Evolutionary conservation across 805 yeast species (phyloP), one percentile per base, ranked within the genome.

Genomic region (Saitoella complicata): DNA sequence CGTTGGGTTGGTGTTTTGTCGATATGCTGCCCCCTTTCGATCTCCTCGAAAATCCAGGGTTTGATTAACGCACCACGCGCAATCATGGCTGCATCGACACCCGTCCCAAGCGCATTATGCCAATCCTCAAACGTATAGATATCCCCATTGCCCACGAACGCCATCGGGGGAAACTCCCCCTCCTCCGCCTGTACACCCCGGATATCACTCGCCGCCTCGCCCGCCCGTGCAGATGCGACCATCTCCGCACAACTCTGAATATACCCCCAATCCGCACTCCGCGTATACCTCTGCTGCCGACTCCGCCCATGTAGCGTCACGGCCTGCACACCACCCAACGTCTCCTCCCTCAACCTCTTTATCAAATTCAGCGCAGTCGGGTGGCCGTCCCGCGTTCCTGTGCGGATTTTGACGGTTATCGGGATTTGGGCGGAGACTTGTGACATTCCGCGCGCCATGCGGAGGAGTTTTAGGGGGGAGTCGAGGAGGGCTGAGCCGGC

Each of bases 21-120:
- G 50, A 91, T 63, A 60, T 85, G 78, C 62, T 91, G 97, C 55
- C 78, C 76, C 5, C 88, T 69, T 47, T 88, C 93, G 46, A 91
- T 74, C 64, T 91, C 99, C 65, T 91, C 96, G 54, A 88, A 91
- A 43, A 91, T 83, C 99, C 99, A 91, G 34, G 99, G 99, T 64
- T 91, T 91, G 59, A 91, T 87, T 51, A 91, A 71, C 1, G 97
- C 97, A 45, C 97, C 98, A 57, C 99, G 73, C 2, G 97, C 98
- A 45, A 91, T 84, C 96, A 93, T 91, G 11, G 86, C 94, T 32
- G 91, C 76, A 64, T 91, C 98, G 46, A 88, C 77, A 21, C 81
- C 80, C 41, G 76, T 72, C 11, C 65, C 66, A 38, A 78, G 68
- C 7, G 80, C 86, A 33, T 67, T 69, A 60, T 84, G 73, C 94